These are phyloP conservation scores for Apophysomyces sp. DNA, from an alignment of 371 early-diverging fungal species.

Conservation along the genomic window DNA sequence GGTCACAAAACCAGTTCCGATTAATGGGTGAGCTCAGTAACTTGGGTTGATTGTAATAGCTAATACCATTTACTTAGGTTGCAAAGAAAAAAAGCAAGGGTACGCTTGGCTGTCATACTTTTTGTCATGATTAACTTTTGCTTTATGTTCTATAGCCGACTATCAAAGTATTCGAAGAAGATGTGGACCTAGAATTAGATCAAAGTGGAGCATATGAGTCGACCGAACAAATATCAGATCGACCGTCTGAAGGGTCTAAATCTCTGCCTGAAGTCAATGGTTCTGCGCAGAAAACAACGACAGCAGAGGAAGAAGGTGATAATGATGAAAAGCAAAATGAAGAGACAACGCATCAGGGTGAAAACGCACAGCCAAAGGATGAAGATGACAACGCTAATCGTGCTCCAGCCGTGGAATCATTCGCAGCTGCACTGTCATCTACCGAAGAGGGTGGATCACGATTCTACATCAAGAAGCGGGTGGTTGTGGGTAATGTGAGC, in stretches of 20 bases:
- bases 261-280: slow-evolving; percentile 10
- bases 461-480: slow-evolving; percentile 80
- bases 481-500: slow-evolving; percentile 87
- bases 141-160: slow-evolving; percentile 46
- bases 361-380: not conserved
- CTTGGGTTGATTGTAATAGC: not conserved
- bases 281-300: not conserved
- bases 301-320: not conserved
- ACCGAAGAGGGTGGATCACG: slow-evolving; percentile 65
- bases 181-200: slow-evolving; percentile 62
- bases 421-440: slow-evolving; percentile 28
- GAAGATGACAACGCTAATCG: slow-evolving; percentile 4
- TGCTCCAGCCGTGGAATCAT: slow-evolving; percentile 19
- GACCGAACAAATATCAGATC: not conserved
- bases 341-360: not conserved
- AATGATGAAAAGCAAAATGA: slow-evolving; percentile 4
- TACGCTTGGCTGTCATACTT: slow-evolving; percentile 18
- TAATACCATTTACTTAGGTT: not conserved
- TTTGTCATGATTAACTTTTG: not conserved
- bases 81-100: slow-evolving; percentile 29
- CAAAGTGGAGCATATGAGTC: slow-evolving; percentile 8
- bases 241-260: slow-evolving; percentile 8
- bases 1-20: slow-evolving; percentile 23
- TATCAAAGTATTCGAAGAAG: slow-evolving; percentile 73
- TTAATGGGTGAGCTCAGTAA: slow-evolving; percentile 2